These are phyloP conservation scores for Coprinopsis marcescibilis DNA, from an alignment of 768 basidiomycete genomes.

Conservation along the genomic window DNA sequence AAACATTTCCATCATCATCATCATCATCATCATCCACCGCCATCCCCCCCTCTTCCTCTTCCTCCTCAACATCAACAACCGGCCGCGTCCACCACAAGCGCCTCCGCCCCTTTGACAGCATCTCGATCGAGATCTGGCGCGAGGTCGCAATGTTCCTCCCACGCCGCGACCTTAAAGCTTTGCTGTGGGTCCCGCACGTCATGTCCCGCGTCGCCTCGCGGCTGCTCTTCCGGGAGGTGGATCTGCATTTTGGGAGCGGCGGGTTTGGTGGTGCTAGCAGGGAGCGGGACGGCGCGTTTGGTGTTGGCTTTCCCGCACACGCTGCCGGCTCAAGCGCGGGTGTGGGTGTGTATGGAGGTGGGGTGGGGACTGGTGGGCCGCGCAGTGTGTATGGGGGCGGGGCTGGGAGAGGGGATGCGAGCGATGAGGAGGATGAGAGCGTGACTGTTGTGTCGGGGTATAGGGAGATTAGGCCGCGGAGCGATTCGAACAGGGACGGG, in stretches of 20 bases:
- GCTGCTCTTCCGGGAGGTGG: constrained; percentile 56
- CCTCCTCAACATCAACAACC: constrained; percentile 25
- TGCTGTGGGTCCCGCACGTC: constrained; percentile 59
- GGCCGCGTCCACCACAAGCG: constrained; percentile 16
- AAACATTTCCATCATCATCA: no score
- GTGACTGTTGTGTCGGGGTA: constrained; percentile 9
- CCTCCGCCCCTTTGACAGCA: constrained; percentile 35
- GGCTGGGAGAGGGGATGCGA: constrained; percentile 5
- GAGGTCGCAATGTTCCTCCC: constrained; percentile 61
- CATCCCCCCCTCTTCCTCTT: constrained; percentile 8
- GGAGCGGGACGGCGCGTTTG: no score
- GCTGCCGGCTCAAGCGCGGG: no score
- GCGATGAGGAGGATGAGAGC: constrained; percentile 12
- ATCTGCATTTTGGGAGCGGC: constrained; percentile 51
- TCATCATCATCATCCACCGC: background rate
- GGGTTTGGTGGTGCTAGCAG: constrained; percentile 18
- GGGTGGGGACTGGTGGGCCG: no score
- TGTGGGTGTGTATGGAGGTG: no score
- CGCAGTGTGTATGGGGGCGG: no score
- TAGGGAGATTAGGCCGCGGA: constrained; percentile 13
- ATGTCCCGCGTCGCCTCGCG: constrained; percentile 67
- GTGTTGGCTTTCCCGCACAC: no score
- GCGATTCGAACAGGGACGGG: background rate
- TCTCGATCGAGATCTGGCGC: constrained; percentile 69
- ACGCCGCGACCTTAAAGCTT: constrained; percentile 56